phyloP scores from a whole-genome alignment of 495 filamentous ascomycete genomes.

The Talaromyces proteolyticus region DNA sequence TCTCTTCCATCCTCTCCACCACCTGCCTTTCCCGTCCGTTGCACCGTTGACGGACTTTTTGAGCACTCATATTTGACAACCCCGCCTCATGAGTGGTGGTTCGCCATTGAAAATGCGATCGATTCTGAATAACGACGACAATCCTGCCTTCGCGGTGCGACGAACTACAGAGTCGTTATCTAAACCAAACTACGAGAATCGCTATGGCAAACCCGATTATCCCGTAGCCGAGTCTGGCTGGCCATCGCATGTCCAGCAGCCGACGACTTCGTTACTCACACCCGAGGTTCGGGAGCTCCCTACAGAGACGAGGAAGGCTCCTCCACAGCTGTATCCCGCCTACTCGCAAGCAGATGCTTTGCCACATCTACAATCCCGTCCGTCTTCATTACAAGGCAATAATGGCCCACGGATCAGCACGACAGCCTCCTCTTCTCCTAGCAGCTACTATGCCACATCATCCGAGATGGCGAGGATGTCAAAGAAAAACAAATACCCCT shows the following conservation, averaged over 20 bases:
- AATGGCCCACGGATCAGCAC: too few relatives aligned
- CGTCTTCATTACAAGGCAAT: background rate
- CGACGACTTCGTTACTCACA: background rate
- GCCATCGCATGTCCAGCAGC: background rate
- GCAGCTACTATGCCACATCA: too few relatives aligned
- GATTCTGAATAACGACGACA: slow-evolving; percentile 45
- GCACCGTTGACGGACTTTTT: too few relatives aligned
- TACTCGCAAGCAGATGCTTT: background rate
- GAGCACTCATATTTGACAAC: background rate
- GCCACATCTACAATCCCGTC: background rate
- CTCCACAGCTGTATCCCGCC: background rate
- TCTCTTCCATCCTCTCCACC: too few relatives aligned
- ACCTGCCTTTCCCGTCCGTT: too few relatives aligned
- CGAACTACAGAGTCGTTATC: background rate
- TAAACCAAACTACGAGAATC: background rate
- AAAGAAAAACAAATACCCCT: slow-evolving; percentile 50
- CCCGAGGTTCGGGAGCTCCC: too few relatives aligned
- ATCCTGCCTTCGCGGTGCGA: slow-evolving; percentile 41
- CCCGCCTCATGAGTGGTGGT: background rate
- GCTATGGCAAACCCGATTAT: background rate
- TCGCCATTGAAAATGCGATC: slow-evolving; percentile 31
- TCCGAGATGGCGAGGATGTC: slow-evolving; percentile 6
- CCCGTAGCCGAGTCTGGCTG: background rate
- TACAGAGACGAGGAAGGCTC: background rate
- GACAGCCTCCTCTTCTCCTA: too few relatives aligned